Percentiles rank a stretch among this genome's conserved stretches.
Conservation (phyloP, 1,284 basidiomycete species). For the Mycena citricolor region DNA sequence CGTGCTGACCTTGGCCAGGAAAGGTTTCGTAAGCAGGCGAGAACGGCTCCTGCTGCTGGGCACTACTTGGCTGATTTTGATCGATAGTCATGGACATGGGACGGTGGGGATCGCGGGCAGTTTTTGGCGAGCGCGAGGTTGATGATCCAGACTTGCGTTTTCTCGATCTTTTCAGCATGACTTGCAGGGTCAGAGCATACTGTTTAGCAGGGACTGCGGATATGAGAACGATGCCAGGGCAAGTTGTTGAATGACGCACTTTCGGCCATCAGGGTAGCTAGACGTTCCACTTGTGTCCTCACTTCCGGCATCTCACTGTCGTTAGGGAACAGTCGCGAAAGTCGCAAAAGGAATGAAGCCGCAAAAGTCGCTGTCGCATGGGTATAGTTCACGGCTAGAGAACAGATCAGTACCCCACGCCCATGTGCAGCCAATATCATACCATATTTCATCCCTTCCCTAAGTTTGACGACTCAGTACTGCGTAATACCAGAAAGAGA, state of each 20-base stretch:
- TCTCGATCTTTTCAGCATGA: conserved; percentile 82
- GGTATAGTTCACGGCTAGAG: conserved; percentile 80
- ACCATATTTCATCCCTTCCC: conserved; percentile 90
- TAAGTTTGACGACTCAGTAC: no score
- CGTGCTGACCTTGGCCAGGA: conserved; percentile 17
- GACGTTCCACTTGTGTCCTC: conserved; percentile 73
- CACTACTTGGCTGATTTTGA: conserved; percentile 25
- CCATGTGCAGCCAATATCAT: conserved; percentile 27
- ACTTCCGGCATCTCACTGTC: conserved; percentile 80
- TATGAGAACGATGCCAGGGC: conserved; percentile 4
- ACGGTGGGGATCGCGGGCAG: conserved; percentile 48
- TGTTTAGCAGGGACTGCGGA: conserved; percentile 80
- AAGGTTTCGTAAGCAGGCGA: conserved; percentile 44
- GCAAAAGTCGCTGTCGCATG: conserved; percentile 92
- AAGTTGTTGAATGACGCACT: conserved; percentile 45
- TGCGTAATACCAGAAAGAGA: no score
- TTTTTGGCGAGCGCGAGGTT: conserved; percentile 57
- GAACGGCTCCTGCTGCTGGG: conserved; percentile 41
- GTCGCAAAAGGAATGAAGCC: conserved; percentile 83
- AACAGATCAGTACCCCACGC: conserved; percentile 21
- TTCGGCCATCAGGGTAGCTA: conserved; percentile 73
- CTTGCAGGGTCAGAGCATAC: conserved; percentile 82
- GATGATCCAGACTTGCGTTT: conserved; percentile 58
- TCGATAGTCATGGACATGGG: conserved; percentile 40
- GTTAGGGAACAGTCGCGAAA: conserved; percentile 83